phyloP scores from a whole-genome alignment of 163 green algal genomes.

The Chlamydomonas reinhardtii region DNA sequence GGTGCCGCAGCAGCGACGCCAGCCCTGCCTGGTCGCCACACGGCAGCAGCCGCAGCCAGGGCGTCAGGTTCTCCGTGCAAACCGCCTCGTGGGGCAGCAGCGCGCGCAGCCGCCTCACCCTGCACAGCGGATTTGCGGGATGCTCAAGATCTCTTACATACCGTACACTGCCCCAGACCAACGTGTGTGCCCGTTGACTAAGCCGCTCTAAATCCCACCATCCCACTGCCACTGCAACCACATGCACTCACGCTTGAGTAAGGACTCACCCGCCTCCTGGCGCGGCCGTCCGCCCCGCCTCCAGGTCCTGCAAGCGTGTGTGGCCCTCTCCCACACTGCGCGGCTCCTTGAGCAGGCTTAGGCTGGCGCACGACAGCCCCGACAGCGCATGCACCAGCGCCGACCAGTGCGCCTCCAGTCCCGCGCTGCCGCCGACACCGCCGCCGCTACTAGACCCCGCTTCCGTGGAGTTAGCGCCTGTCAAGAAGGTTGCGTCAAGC shows the following conservation, averaged over 20 bases:
- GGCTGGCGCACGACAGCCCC: slow-evolving; percentile 46
- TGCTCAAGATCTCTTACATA: no score
- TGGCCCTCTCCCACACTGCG: not conserved
- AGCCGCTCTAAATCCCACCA: no score
- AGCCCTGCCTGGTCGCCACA: slow-evolving; percentile 83
- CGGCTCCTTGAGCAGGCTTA: slow-evolving; percentile 19
- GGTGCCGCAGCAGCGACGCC: slow-evolving; percentile 60
- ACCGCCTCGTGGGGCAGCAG: slow-evolving; percentile 81
- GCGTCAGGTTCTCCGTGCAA: slow-evolving; percentile 93
- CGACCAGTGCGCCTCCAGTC: slow-evolving; percentile 25
- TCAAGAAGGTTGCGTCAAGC: slow-evolving; percentile 2
- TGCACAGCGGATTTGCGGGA: no score
- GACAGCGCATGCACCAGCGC: slow-evolving; percentile 45
- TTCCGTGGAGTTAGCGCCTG: no score
- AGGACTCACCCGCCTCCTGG: not conserved
- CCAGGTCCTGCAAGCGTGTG: slow-evolving; percentile 11
- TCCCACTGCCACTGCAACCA: no score
- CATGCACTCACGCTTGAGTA: no score
- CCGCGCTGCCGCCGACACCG: no score
- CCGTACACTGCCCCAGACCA: no score
- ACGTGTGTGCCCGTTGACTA: no score
- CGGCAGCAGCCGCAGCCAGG: slow-evolving; percentile 91
- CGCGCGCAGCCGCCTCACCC: slow-evolving; percentile 54
- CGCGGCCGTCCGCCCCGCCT: not conserved
- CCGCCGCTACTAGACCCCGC: no score